phyloP scores from a whole-genome alignment of 2,329 filamentous ascomycete species.

The Aspergillus udagawae region DNA sequence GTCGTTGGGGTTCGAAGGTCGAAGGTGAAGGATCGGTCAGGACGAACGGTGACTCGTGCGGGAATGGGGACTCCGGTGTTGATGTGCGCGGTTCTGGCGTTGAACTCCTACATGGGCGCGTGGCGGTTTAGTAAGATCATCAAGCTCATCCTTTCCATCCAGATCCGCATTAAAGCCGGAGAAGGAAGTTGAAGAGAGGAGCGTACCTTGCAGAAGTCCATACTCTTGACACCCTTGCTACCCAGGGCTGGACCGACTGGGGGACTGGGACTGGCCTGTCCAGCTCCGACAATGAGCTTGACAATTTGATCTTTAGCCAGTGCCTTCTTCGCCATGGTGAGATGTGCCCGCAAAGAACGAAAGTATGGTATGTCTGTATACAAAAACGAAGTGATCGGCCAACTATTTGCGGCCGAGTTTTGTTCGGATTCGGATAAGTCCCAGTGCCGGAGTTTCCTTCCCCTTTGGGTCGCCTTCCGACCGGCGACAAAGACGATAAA shows the following conservation, averaged over 20 bases:
- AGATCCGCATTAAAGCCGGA: neutral
- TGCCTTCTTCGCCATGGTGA: constrained; percentile 50
- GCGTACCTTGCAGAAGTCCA: constrained; percentile 96
- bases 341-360: neutral
- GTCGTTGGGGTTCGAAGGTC: constrained; percentile 93
- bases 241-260: constrained; percentile 94
- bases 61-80: constrained; percentile 79
- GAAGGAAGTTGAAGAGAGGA: neutral
- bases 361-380: neutral
- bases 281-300: constrained; percentile 95
- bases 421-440: constrained; percentile 8
- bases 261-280: constrained; percentile 89
- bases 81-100: constrained; percentile 86
- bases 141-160: too few relatives aligned
- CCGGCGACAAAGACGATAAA: neutral
- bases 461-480: neutral
- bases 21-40: constrained; percentile 90
- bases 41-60: constrained; percentile 83
- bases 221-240: constrained; percentile 96
- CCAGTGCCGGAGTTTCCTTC: constrained; percentile 17
- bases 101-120: constrained; percentile 73
- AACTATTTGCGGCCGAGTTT: constrained; percentile 14
- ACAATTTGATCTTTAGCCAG: constrained; percentile 69
- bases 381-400: neutral
- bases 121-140: neutral